Evolutionary conservation across 2,329 filamentous ascomycete genomes (phyloP), one percentile per base, ranked within the genome.

Genomic region (Arthrobotrys sinensis): DNA sequence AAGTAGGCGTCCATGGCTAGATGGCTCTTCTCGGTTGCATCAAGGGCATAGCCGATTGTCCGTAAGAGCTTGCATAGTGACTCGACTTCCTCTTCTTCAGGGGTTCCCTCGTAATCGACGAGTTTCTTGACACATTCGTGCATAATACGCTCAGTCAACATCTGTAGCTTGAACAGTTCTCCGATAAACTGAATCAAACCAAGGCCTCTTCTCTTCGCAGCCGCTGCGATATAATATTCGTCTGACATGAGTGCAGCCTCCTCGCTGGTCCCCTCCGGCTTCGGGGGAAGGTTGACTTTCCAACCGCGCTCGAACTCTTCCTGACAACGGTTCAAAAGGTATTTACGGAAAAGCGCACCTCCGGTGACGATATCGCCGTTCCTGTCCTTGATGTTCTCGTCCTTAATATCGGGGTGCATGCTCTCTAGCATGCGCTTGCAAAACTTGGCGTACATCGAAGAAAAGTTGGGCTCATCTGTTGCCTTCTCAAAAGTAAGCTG

Each of bases 61-160:
- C 92, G 91, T 79, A 99, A 89, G 80, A 99, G 88, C 86, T 96
- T 97, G 82, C 91, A 94, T 85, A 99, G 90, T 81, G 93, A 97
- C 88, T 99, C 96, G 78, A 99, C 92, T 85, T 97, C 94, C 67
- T 95, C 93, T 86, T 99, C 96, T 82, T 99, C 96, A 52, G 96
- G 96, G 79, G 93, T 87, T 79, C 93, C 94, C 83, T 95, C 92
- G 85, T 96, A 98, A 86, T 99, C 95, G 81, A 99, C 93, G 80
- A 99, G 89, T 86, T 97, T 97, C 87, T 94, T 91, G 32, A 99
- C 94, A 89, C 96, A 99, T 86, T 97, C 93, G 87, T 99, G 95
- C 96, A 99, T 99, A 86, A 99, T 99, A 84, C 95, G 93, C 85
- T 97, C 93, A 79, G 96, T 99, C 85, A 99, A 89, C 96, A 99